Base-by-base conservation (phyloP, 2,329 filamentous ascomycete species). In the Pyrenochaeta sp. region DNA sequence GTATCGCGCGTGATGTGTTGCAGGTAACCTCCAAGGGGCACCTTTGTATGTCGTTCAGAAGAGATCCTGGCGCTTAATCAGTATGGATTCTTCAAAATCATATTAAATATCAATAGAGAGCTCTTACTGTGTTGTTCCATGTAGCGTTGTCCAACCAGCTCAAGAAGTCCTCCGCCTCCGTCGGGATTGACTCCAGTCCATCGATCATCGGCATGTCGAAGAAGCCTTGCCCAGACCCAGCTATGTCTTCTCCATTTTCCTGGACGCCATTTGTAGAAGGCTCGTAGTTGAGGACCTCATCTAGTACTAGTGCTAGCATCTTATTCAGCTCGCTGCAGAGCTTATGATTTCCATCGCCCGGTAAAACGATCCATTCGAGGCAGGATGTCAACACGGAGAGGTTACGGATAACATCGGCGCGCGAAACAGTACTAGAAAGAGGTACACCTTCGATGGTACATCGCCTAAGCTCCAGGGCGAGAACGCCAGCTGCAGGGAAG, bases 121-220 rank as follows among this genome's bases (percentile, higher is more conserved):
- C 4, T 56, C 61, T 59, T 24, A 74, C 68, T 27, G 67, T 68
- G 50, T 73, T 76, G 49, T 68, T 74, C 72, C 72, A 76, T 19
- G 74, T 74, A n/a, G 73, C 73, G 48, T 75, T 72, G 59, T 77
- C 73, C 50, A 77, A 39, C 74, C 74, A 77, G 37, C 70, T 72
- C 48, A 77, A 51, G 56, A 77, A 76, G 32, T 74, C 71, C 50
- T 75, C 73, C 0, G 71, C 71, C 56, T 75, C 71, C 1, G 69
- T 76, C 7, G 74, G 74, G 32, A 77, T 76, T 13, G 74, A 73
- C 58, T 76, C 74, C 60, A 77, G 66, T 1, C 74, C 74, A 36
- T 75, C 73, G 27, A 74, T 62, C 61, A 74, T 67, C 0, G 73
- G 73, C 49, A 77, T 69, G 42, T 77, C 72, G 34, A 77, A 75